phyloP scores from a whole-genome alignment of 2,329 filamentous ascomycete genomes.

The Trichoderma afroharzianum region DNA sequence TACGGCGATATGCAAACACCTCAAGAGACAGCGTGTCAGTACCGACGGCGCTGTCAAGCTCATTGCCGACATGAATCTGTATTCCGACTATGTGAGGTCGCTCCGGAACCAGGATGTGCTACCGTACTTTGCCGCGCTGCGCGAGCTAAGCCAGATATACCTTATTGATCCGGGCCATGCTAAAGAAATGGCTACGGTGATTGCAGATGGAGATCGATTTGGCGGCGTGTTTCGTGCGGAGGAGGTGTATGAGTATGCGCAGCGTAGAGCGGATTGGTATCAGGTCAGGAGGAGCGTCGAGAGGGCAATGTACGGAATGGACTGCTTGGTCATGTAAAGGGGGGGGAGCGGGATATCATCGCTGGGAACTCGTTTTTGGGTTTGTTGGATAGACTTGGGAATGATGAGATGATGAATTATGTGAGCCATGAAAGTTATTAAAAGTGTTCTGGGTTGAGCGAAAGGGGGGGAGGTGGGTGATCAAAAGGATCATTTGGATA shows the following conservation, averaged over 20 bases:
- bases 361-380: neutral
- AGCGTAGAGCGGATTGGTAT: slow-evolving; percentile 93
- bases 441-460: neutral
- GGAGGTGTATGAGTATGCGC: slow-evolving; percentile 96
- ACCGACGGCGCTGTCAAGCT: slow-evolving; percentile 86
- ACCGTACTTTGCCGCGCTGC: slow-evolving; percentile 85
- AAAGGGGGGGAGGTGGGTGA: neutral
- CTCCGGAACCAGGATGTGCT: slow-evolving; percentile 80
- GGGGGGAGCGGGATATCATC: neutral
- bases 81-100: slow-evolving; percentile 78
- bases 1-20: slow-evolving; percentile 88
- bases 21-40: slow-evolving; percentile 91
- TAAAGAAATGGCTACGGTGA: slow-evolving; percentile 91
- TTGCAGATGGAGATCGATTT: slow-evolving; percentile 87
- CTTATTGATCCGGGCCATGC: slow-evolving; percentile 80
- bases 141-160: slow-evolving; percentile 93
- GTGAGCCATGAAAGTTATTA: neutral
- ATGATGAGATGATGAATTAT: slow-evolving; percentile 11
- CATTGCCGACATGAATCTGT: slow-evolving; percentile 95
- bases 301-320: slow-evolving; percentile 94
- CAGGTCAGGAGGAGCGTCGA: slow-evolving; percentile 84
- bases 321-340: slow-evolving; percentile 74
- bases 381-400: neutral
- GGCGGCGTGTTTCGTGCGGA: slow-evolving; percentile 90
- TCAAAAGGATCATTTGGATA: neutral